Conservation (phyloP, 23 red algal genomes). For the Gracilaria domingensis region DNA sequence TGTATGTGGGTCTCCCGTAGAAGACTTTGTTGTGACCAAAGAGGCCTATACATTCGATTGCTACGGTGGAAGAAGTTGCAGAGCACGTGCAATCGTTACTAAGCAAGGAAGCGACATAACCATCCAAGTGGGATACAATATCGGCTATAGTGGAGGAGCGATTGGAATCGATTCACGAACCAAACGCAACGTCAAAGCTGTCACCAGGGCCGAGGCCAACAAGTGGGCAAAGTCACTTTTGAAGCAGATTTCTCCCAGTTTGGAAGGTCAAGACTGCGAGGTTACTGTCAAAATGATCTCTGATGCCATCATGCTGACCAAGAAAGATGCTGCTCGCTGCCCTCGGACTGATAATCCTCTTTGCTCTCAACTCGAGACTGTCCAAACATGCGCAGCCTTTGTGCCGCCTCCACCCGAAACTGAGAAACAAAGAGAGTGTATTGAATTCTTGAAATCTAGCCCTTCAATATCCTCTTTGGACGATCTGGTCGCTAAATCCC, state of each 20-base stretch:
- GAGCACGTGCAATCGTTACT: background rate
- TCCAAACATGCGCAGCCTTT: background rate
- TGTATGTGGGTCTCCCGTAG: constrained; percentile 1
- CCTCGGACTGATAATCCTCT: background rate
- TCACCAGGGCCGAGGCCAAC: background rate
- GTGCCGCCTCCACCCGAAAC: background rate
- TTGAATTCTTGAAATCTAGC: background rate
- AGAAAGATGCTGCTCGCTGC: background rate
- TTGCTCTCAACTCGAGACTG: background rate
- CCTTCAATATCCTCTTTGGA: background rate
- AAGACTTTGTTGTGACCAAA: constrained; percentile 2
- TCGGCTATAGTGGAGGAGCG: background rate
- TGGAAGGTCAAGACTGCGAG: background rate
- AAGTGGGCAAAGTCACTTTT: background rate
- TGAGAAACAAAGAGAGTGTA: background rate
- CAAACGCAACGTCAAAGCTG: background rate
- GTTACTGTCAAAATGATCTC: background rate
- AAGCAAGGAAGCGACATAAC: background rate
- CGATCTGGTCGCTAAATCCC: background rate
- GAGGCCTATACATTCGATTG: background rate
- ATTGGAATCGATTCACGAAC: background rate
- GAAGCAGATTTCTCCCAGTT: background rate
- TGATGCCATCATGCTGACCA: constrained; percentile 1
- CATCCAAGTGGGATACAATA: background rate
- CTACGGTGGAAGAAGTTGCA: background rate